Evolutionary conservation across 225 moss, liverwort and hornwort genomes (phyloP).

Genomic region (Bryum argenteum): DNA sequence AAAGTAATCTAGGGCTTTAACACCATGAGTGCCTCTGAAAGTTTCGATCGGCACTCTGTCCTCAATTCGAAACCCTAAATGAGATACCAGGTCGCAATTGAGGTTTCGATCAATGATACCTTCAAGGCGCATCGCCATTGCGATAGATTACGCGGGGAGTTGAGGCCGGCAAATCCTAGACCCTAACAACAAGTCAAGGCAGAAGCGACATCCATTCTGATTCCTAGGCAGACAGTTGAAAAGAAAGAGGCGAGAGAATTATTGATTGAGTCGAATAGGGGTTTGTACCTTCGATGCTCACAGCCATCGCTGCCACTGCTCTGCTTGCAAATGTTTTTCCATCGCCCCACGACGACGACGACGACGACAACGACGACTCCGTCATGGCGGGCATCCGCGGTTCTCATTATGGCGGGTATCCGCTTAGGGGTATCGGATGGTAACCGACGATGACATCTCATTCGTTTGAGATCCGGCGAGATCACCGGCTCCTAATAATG

Average conservation of each 20-base stretch:
- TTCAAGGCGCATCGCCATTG: slow-evolving; percentile 45
- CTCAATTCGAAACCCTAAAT: not conserved
- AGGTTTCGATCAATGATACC: slow-evolving; percentile 15
- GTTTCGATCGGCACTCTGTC: too few relatives aligned
- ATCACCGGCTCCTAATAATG: too few relatives aligned
- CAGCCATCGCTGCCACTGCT: slow-evolving; percentile 27
- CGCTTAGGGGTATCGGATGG: too few relatives aligned
- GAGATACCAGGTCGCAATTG: not conserved
- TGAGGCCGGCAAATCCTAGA: not conserved
- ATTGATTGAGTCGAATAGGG: not conserved
- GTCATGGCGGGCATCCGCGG: too few relatives aligned
- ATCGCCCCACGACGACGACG: slow-evolving; percentile 5
- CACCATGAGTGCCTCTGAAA: too few relatives aligned
- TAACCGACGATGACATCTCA: too few relatives aligned
- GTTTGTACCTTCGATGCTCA: slow-evolving; percentile 43
- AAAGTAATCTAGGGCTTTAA: too few relatives aligned
- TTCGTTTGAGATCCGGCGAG: too few relatives aligned
- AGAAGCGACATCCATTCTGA: slow-evolving; percentile 21
- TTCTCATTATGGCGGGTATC: too few relatives aligned
- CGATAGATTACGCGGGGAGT: slow-evolving; percentile 4
- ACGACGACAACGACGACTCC: slow-evolving; percentile 8
- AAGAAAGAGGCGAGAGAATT: not conserved
- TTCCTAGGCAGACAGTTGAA: not conserved
- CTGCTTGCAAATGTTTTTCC: not conserved
- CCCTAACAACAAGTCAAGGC: slow-evolving; percentile 21